These are phyloP conservation scores for Acer yangbiense DNA, from an alignment of 345 rosid genomes.

Conservation along the genomic window DNA sequence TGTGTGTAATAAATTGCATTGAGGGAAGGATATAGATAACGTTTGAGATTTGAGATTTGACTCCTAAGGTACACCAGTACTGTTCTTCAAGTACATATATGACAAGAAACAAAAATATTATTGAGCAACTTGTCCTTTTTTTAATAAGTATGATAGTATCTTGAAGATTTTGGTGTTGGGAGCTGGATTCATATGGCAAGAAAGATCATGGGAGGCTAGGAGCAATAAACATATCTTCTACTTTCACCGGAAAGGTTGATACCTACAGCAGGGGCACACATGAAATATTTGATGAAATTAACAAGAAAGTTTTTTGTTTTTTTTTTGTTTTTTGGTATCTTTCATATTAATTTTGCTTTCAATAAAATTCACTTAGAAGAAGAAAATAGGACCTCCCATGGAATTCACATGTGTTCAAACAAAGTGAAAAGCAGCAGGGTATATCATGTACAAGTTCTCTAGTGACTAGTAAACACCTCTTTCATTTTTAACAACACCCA, in stretches of 20 bases:
- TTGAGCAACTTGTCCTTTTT: not conserved
- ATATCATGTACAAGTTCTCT: too few relatives aligned
- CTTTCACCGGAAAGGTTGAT: not conserved
- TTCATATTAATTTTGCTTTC: not conserved
- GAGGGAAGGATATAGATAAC: not conserved
- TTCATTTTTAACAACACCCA: too few relatives aligned
- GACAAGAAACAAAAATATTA: not conserved
- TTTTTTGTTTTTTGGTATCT: too few relatives aligned
- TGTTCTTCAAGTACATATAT: not conserved
- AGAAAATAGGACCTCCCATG: not conserved
- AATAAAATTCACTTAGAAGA: not conserved
- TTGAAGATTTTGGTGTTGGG: not conserved
- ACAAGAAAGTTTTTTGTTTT: too few relatives aligned
- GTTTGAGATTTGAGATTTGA: not conserved
- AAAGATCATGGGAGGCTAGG: not conserved
- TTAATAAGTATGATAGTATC: too few relatives aligned
- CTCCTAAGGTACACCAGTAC: not conserved
- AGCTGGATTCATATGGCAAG: not conserved
- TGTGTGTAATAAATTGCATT: not conserved
- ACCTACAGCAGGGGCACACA: too few relatives aligned
- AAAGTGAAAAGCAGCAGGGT: too few relatives aligned
- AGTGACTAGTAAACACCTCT: too few relatives aligned
- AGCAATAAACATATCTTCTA: not conserved
- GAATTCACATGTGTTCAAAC: too few relatives aligned
- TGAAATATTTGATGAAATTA: too few relatives aligned